Evolutionary conservation across 192 early-diverging fungal species (phyloP).

Genomic region (Coemansia pectinata): DNA sequence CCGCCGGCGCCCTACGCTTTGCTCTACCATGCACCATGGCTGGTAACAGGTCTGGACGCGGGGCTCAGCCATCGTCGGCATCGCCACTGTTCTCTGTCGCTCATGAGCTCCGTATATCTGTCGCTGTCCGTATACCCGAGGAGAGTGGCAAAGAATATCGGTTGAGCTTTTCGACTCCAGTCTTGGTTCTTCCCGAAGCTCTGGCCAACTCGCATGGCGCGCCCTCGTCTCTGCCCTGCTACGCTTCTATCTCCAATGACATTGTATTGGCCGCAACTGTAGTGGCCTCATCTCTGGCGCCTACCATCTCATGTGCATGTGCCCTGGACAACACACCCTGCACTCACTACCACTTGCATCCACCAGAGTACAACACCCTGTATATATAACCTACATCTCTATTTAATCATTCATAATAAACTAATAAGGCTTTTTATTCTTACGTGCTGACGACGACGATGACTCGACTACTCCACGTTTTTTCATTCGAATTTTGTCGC

Average conservation of each 20-base stretch:
- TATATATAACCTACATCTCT: not conserved
- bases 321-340: not conserved
- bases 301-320: not conserved
- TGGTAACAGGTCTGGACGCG: not conserved
- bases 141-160: not conserved
- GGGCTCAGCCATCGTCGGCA: constrained; percentile 34
- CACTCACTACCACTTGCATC: not conserved
- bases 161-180: constrained; percentile 14
- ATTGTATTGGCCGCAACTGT: constrained; percentile 24
- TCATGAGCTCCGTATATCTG: constrained; percentile 21
- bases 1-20: constrained; percentile 16
- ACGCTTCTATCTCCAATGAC: constrained; percentile 28
- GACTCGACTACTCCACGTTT: constrained; percentile 22
- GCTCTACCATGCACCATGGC: not conserved
- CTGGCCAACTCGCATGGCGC: constrained; percentile 10
- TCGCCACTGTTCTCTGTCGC: constrained; percentile 39
- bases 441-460: not conserved
- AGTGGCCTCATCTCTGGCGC: not conserved
- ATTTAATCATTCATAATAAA: not conserved
- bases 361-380: constrained; percentile 2
- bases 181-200: constrained; percentile 39
- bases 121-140: constrained; percentile 15
- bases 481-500: constrained; percentile 39
- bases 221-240: constrained; percentile 27
- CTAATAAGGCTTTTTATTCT: not conserved